Evolutionary conservation across 495 filamentous ascomycete species (phyloP).

Genomic region (Aspergillus bridgeri): DNA sequence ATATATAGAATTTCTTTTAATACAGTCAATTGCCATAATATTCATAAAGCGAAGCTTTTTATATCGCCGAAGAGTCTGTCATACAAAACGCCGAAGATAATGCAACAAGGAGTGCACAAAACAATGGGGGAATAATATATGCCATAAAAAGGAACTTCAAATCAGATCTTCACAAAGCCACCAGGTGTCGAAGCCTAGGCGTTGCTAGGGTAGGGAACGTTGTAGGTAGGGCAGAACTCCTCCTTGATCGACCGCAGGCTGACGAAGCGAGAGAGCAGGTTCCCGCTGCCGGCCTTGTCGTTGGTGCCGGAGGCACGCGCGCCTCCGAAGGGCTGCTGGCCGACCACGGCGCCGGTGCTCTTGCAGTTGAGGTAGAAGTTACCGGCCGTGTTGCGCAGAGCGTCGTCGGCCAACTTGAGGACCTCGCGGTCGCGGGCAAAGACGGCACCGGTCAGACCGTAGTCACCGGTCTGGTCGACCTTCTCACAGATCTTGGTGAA

Average conservation of each 20-base stretch:
- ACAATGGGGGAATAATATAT: constrained; percentile 3
- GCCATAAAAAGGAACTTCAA: neutral
- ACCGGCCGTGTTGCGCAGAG: constrained; percentile 71
- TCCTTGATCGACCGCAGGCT: constrained; percentile 86
- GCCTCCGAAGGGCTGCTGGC: constrained; percentile 90
- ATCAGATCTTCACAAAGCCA: neutral
- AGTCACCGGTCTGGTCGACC: constrained; percentile 66
- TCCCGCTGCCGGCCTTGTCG: constrained; percentile 83
- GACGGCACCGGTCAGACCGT: constrained; percentile 75
- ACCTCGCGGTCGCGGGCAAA: constrained; percentile 71
- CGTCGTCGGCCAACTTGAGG: constrained; percentile 65
- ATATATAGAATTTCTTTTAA: neutral
- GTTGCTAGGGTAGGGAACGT: constrained; percentile 82
- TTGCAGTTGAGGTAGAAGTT: constrained; percentile 96
- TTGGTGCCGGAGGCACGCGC: constrained; percentile 84
- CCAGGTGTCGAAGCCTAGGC: constrained; percentile 25
- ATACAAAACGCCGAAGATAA: neutral
- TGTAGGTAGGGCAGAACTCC: constrained; percentile 68
- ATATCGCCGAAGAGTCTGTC: neutral
- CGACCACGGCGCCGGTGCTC: constrained; percentile 86
- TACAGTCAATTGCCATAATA: neutral
- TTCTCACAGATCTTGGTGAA: constrained; percentile 50
- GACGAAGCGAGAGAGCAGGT: constrained; percentile 73
- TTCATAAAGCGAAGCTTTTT: neutral
- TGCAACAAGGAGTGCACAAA: neutral